Conservation (phyloP, 805 yeast species). For the Torulaspora quercuum region DNA sequence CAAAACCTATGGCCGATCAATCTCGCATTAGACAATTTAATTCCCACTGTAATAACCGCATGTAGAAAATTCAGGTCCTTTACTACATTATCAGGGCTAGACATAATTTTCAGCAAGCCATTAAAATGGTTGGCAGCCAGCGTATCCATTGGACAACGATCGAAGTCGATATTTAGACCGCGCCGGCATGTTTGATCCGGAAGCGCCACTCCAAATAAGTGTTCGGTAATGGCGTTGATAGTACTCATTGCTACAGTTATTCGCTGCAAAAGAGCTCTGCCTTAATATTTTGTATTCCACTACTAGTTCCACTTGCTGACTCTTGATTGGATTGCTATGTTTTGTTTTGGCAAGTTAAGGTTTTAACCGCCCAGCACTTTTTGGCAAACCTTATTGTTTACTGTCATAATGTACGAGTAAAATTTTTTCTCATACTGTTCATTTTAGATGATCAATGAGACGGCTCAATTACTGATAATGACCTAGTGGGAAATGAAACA, state of each 20-base stretch:
- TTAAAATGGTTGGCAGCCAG: conserved; percentile 5
- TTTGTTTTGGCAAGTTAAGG: conserved; percentile 1
- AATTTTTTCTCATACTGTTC: no score
- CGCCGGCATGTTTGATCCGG: conserved; percentile 1
- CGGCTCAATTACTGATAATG: not conserved
- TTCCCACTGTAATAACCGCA: conserved; percentile 7
- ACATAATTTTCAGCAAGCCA: conserved; percentile 4
- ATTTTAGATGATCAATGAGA: conserved; percentile 1
- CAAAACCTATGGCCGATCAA: conserved; percentile 11
- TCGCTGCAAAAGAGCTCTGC: not conserved
- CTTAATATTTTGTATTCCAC: not conserved
- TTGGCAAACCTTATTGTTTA: not conserved
- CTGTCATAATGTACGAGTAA: conserved; percentile 3
- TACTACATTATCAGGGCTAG: not conserved
- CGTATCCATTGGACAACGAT: conserved; percentile 3
- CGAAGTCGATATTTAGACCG: not conserved
- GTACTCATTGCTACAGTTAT: conserved; percentile 3
- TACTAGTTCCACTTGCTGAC: not conserved
- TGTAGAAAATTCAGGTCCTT: conserved; percentile 5
- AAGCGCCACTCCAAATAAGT: conserved; percentile 7
- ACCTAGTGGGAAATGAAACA: not conserved
- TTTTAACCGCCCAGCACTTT: conserved; percentile 18
- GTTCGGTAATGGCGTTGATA: conserved; percentile 1
- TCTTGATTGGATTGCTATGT: no score
- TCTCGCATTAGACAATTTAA: conserved; percentile 7